Conservation (phyloP, 176 grass and related monocot species). For the Saccharum officinarum region DNA sequence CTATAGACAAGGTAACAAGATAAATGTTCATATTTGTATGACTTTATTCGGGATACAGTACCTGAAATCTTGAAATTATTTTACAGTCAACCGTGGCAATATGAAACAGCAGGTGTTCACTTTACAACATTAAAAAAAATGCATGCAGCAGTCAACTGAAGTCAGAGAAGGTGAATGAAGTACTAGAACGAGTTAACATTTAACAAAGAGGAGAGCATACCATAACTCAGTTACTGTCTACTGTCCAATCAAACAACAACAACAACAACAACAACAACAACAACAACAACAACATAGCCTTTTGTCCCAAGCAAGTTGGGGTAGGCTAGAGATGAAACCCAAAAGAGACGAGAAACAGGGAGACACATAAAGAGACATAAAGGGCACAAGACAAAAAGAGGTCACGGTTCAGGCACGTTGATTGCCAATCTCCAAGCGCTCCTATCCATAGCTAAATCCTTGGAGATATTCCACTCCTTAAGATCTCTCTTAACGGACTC, state of each 20-base stretch:
- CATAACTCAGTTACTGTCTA: neutral
- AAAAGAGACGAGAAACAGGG: no score
- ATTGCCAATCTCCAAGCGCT: no score
- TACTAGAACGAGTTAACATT: neutral
- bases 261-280: no score
- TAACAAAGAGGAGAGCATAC: neutral
- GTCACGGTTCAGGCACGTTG: no score
- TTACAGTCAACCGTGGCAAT: neutral
- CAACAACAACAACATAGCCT: no score
- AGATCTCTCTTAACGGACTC: no score
- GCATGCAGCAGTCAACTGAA: neutral
- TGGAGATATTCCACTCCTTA: no score
- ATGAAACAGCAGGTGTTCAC: neutral
- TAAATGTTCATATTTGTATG: neutral
- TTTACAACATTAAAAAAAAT: neutral
- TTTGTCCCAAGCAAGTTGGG: no score
- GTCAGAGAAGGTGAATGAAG: neutral
- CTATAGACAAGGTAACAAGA: constrained; percentile 42
- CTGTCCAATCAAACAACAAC: neutral
- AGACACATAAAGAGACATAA: no score
- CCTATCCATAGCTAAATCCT: no score
- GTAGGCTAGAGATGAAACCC: no score
- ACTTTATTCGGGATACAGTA: neutral
- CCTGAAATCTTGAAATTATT: neutral
- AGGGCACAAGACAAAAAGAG: no score